Evolutionary conservation across 495 filamentous ascomycete genomes (phyloP).

Genomic region (Glonium stellatum): DNA sequence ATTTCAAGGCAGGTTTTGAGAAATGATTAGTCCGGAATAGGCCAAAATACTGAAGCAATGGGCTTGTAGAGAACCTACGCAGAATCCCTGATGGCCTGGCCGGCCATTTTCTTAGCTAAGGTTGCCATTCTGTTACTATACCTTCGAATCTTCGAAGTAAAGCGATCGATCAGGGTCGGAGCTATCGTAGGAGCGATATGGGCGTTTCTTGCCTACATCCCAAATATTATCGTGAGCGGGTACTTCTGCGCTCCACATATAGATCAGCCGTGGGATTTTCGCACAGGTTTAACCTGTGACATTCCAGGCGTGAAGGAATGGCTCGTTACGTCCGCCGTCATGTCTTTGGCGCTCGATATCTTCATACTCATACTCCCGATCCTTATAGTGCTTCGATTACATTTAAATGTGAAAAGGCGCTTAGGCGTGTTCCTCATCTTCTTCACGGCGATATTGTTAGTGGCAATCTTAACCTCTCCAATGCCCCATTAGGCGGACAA

Average conservation of each 20-base stretch:
- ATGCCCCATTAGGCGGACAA: too few species aligned
- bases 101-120: too few species aligned
- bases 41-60: too few species aligned
- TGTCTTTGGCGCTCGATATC: constrained; percentile 1
- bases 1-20: constrained; percentile 11
- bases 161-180: background rate
- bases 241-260: constrained; percentile 9
- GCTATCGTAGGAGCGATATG: constrained; percentile 16
- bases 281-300: constrained; percentile 3
- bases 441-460: constrained; percentile 7
- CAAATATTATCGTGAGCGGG: constrained; percentile 5
- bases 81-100: too few species aligned
- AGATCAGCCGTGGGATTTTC: constrained; percentile 3
- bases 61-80: too few species aligned
- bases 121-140: too few species aligned
- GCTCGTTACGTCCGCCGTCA: too few species aligned
- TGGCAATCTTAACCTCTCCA: too few species aligned
- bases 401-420: background rate
- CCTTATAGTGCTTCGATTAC: constrained; percentile 6
- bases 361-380: constrained; percentile 8
- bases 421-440: constrained; percentile 4
- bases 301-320: too few species aligned
- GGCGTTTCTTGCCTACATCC: constrained; percentile 13
- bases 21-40: background rate
- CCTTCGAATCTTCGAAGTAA: too few species aligned